Conservation (phyloP, 2,329 filamentous ascomycete species). For the Penicillium paneum region DNA sequence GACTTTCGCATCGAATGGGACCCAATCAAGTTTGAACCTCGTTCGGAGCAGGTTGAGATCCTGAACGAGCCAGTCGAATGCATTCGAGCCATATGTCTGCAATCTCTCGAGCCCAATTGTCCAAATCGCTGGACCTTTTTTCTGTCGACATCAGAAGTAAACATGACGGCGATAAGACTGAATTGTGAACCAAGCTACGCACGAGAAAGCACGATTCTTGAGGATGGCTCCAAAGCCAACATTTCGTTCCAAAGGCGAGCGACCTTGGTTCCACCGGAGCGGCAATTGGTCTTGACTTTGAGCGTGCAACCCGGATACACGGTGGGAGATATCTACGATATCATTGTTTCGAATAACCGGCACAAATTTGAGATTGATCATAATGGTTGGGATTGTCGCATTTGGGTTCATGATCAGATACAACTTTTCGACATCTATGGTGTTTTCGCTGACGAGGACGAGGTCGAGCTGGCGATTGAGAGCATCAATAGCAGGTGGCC, state of each 20-base stretch:
- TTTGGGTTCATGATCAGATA: not conserved
- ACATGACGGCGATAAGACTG: not conserved
- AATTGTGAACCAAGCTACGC: not conserved
- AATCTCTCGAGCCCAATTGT: not conserved
- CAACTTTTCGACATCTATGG: not conserved
- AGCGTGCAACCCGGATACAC: not conserved
- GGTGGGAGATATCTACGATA: not conserved
- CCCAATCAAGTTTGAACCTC: not conserved
- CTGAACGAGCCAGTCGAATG: not conserved
- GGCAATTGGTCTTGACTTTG: not conserved
- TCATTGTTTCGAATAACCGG: not conserved
- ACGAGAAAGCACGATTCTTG: not conserved
- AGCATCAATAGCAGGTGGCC: not conserved
- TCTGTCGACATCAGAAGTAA: not conserved
- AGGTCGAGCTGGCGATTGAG: not conserved
- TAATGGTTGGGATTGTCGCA: not conserved
- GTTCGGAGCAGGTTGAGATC: not conserved
- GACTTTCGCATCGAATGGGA: not conserved
- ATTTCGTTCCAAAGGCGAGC: not conserved
- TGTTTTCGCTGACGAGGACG: not conserved
- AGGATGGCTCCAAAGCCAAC: not conserved
- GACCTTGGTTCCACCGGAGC: not conserved
- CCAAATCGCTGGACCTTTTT: not conserved
- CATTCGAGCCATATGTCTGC: not conserved
- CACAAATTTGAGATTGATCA: not conserved